phyloP scores from a whole-genome alignment of 768 basidiomycete genomes.

The Plicaturopsis crispa region DNA sequence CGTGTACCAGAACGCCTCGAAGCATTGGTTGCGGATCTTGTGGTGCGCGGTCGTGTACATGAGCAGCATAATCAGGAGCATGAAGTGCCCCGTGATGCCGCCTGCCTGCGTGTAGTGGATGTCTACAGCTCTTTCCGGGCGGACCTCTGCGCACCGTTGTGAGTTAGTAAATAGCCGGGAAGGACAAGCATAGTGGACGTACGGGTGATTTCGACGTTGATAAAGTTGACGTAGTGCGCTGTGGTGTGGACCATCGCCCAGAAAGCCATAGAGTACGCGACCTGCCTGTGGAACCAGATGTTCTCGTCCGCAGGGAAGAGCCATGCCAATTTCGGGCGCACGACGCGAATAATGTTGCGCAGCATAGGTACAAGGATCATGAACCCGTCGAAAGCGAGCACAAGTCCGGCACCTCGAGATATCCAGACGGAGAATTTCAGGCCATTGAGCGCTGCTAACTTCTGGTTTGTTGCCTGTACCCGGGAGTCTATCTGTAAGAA shows the following conservation, averaged over 20 bases:
- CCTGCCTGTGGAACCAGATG: conserved; percentile 93
- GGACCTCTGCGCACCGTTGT: conserved; percentile 53
- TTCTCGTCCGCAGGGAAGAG: conserved; percentile 91
- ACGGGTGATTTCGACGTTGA: conserved; percentile 87
- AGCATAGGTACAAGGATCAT: conserved; percentile 86
- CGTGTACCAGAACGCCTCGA: conserved; percentile 97
- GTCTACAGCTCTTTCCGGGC: conserved; percentile 64
- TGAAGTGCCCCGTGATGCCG: conserved; percentile 93
- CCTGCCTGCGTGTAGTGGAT: conserved; percentile 88
- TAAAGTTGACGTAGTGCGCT: conserved; percentile 90
- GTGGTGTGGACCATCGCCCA: conserved; percentile 92
- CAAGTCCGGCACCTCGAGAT: conserved; percentile 88
- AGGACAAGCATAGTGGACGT: conserved; percentile 20
- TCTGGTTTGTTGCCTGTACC: conserved; percentile 47
- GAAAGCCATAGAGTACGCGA: conserved; percentile 91
- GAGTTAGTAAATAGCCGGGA: background rate
- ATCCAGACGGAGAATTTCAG: conserved; percentile 83
- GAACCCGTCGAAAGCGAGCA: conserved; percentile 80
- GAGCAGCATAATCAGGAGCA: conserved; percentile 89
- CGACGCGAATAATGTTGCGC: conserved; percentile 77
- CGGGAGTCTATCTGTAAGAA: background rate
- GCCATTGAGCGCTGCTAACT: conserved; percentile 68
- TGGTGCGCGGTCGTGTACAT: conserved; percentile 90
- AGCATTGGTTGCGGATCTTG: conserved; percentile 83
- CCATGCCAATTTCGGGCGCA: conserved; percentile 77